These are phyloP conservation scores for Diaporthe nobilis DNA, from an alignment of 2,329 filamentous ascomycete species.

Conservation along the genomic window DNA sequence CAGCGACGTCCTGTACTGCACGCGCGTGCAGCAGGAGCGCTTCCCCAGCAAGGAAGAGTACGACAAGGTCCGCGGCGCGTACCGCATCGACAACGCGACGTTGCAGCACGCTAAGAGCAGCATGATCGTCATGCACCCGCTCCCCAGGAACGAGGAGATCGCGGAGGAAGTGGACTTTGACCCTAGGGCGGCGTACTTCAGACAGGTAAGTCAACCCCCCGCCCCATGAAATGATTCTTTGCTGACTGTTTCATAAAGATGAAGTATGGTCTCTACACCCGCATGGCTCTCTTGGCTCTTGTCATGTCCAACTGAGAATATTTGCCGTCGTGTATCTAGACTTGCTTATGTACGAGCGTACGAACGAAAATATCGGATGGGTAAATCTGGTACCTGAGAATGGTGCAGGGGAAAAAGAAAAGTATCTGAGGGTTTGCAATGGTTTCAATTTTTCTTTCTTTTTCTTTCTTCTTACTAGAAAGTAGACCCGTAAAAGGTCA, in stretches of 20 bases:
- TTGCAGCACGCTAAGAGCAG: conserved; percentile 92
- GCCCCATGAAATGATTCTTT: conserved; percentile 56
- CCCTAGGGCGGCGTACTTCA: conserved; percentile 95
- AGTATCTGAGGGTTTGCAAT: conserved; percentile 7
- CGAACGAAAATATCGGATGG: neutral
- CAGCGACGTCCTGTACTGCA: conserved; percentile 97
- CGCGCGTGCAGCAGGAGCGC: conserved; percentile 94
- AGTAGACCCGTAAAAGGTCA: conserved; percentile 44
- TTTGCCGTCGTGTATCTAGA: conserved; percentile 39
- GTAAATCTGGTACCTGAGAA: neutral
- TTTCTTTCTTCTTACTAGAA: conserved; percentile 21
- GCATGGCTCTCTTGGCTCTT: conserved; percentile 96
- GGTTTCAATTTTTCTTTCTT: conserved; percentile 16
- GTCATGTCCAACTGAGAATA: conserved; percentile 75
- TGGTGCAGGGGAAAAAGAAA: conserved; percentile 26
- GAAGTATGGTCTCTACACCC: conserved; percentile 96
- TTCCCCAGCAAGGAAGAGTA: conserved; percentile 87
- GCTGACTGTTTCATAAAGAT: conserved; percentile 70
- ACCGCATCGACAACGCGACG: conserved; percentile 91
- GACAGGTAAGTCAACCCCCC: conserved; percentile 83
- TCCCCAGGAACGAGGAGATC: conserved; percentile 94
- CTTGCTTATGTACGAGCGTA: conserved; percentile 10
- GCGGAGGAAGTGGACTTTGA: conserved; percentile 98
- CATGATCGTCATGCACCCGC: conserved; percentile 95
- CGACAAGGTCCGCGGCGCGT: conserved; percentile 88